These are phyloP conservation scores for Musa schizocarpa DNA, from an alignment of 176 grass and related monocot genomes.

Conservation along the genomic window DNA sequence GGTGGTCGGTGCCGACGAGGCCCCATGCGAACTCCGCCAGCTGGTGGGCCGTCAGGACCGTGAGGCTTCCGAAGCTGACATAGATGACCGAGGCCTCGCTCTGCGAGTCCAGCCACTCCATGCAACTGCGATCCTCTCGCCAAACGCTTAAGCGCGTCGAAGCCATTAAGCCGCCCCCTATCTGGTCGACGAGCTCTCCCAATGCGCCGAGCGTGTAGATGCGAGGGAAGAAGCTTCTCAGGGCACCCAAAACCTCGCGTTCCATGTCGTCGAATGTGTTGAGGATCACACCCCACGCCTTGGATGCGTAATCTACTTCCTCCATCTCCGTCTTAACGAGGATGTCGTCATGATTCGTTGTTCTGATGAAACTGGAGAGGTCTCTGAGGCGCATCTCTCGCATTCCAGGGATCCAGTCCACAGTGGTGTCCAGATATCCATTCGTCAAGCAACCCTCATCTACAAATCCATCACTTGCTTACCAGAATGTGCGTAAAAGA, in stretches of 20 bases:
- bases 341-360: not conserved
- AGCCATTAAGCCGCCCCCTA: not conserved
- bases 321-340: not conserved
- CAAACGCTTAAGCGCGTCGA: not conserved
- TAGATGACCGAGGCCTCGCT: not conserved
- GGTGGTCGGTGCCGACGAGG: not conserved
- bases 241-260: not conserved
- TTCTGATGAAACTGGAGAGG: constrained; percentile 2
- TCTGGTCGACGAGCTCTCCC: not conserved
- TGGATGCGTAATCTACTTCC: not conserved
- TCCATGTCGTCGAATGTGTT: constrained; percentile 13
- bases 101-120: constrained; percentile 8
- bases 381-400: not conserved
- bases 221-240: not conserved
- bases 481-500: not conserved
- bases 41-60: not conserved
- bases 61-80: constrained; percentile 10
- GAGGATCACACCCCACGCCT: constrained; percentile 6
- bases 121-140: not conserved
- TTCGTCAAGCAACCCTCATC: not conserved
- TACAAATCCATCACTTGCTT: not conserved
- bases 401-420: constrained; percentile 8
- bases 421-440: not conserved
- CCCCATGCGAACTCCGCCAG: constrained; percentile 13
- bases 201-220: not conserved